Percentiles rank a stretch among this genome's conserved stretches.
These are phyloP conservation scores for Aspergillus mulundensis DNA, from an alignment of 495 filamentous ascomycete genomes.

Conservation along the genomic window DNA sequence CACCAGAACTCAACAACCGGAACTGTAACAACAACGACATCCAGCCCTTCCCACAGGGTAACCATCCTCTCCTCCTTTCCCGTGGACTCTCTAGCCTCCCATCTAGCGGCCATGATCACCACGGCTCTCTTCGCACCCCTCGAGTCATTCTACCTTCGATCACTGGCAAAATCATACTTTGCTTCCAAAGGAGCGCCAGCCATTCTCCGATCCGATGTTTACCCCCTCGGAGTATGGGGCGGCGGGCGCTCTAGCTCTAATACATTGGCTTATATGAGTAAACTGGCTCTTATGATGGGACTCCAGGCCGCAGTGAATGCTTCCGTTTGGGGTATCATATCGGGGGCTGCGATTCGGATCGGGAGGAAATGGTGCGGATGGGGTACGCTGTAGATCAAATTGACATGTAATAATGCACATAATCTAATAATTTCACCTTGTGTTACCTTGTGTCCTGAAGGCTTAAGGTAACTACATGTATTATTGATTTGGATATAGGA, in stretches of 20 bases:
- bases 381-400: slow-evolving; percentile 34
- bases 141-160: slow-evolving; percentile 46
- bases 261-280: slow-evolving; percentile 37
- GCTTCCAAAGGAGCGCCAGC: slow-evolving; percentile 23
- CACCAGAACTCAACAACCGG: slow-evolving; percentile 8
- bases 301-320: slow-evolving; percentile 43
- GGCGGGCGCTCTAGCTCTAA: slow-evolving; percentile 38
- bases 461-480: no score
- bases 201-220: slow-evolving; percentile 28
- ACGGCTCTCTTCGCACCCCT: slow-evolving; percentile 43
- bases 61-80: slow-evolving; percentile 49
- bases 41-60: slow-evolving; percentile 34
- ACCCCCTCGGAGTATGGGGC: slow-evolving; percentile 35
- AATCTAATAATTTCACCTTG: background rate
- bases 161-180: slow-evolving; percentile 41
- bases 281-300: slow-evolving; percentile 42
- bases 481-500: no score
- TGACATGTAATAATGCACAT: background rate
- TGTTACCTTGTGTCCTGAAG: background rate
- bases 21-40: background rate
- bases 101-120: slow-evolving; percentile 41
- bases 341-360: slow-evolving; percentile 39
- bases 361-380: slow-evolving; percentile 45
- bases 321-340: slow-evolving; percentile 42
- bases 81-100: slow-evolving; percentile 41